Evolutionary conservation across 2,329 filamentous ascomycete species (phyloP).

Genomic region (Colletotrichum destructivum): DNA sequence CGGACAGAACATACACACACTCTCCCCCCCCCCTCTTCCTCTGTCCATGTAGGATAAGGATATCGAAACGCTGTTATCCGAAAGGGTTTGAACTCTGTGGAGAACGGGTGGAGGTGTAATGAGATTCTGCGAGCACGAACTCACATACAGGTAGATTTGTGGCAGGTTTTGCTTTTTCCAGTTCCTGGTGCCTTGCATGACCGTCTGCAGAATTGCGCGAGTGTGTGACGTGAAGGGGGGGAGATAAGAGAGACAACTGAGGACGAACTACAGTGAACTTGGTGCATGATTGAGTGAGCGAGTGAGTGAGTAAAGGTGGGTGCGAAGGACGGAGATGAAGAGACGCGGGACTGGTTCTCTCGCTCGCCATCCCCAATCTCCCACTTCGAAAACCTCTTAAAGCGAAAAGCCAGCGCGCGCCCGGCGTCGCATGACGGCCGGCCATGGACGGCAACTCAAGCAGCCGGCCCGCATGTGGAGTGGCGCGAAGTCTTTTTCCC

Average conservation of each 20-base stretch:
- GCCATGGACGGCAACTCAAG: conserved; percentile 7
- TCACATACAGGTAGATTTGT: neutral
- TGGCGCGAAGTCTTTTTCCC: neutral
- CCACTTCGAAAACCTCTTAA: conserved; percentile 8
- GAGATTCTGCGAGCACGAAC: neutral
- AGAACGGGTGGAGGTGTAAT: conserved; percentile 17
- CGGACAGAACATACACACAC: too few relatives aligned
- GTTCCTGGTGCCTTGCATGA: conserved; percentile 2
- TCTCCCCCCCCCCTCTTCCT: too few relatives aligned
- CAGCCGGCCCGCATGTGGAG: conserved; percentile 5
- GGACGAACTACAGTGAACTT: neutral
- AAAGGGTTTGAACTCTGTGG: conserved; percentile 25
- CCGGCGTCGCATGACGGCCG: conserved; percentile 10
- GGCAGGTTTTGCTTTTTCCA: conserved; percentile 12
- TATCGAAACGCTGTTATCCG: conserved; percentile 5
- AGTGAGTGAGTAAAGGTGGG: neutral
- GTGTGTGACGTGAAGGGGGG: neutral
- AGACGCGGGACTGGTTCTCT: conserved; percentile 1
- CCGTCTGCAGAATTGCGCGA: conserved; percentile 1
- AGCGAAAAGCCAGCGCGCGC: neutral
- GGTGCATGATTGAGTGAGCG: neutral
- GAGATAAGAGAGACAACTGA: neutral
- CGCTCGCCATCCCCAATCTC: neutral
- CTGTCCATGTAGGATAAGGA: neutral
- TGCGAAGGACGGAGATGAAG: neutral